These are phyloP conservation scores for Candida sithepensis DNA, from an alignment of 805 yeast species.

Conservation along the genomic window DNA sequence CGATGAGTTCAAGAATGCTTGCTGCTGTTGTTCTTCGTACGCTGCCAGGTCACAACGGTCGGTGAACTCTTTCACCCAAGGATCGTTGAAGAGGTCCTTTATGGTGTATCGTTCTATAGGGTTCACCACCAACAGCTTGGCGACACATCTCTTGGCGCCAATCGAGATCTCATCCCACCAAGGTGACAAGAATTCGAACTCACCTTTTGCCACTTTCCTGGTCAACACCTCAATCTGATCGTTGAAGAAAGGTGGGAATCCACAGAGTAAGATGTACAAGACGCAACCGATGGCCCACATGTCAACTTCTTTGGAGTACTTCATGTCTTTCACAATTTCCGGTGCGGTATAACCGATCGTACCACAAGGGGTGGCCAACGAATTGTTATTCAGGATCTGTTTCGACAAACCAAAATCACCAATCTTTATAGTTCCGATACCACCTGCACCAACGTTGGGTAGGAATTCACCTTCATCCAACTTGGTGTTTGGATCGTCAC, in stretches of 20 bases:
- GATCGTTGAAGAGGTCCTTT: slow-evolving; percentile 68
- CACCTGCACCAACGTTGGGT: slow-evolving; percentile 86
- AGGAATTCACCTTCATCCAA: slow-evolving; percentile 83
- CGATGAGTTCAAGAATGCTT: no score
- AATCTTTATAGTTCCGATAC: slow-evolving; percentile 81
- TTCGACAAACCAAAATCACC: slow-evolving; percentile 97
- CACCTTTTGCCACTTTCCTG: slow-evolving; percentile 76
- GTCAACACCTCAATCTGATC: slow-evolving; percentile 72
- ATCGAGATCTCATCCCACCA: slow-evolving; percentile 86
- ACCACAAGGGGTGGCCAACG: slow-evolving; percentile 93
- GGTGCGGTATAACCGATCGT: slow-evolving; percentile 99
- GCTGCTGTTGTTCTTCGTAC: slow-evolving; percentile 14
- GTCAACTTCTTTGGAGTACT: slow-evolving; percentile 90
- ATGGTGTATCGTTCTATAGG: slow-evolving; percentile 66
- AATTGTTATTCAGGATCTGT: slow-evolving; percentile 76
- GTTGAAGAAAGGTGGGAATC: slow-evolving; percentile 96
- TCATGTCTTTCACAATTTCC: slow-evolving; percentile 91
- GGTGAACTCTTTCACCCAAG: slow-evolving; percentile 55
- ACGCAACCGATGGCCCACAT: slow-evolving; percentile 99
- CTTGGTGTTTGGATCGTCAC: slow-evolving; percentile 69
- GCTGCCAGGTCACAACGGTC: slow-evolving; percentile 29
- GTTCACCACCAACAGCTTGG: slow-evolving; percentile 65
- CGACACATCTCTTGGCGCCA: slow-evolving; percentile 68
- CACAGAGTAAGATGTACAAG: slow-evolving; percentile 86
- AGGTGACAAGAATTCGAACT: slow-evolving; percentile 70